Percentiles rank a stretch among this genome's conserved stretches.
Evolutionary conservation across 1,284 basidiomycete genomes (phyloP).

Genomic region (Coniophora puteana): DNA sequence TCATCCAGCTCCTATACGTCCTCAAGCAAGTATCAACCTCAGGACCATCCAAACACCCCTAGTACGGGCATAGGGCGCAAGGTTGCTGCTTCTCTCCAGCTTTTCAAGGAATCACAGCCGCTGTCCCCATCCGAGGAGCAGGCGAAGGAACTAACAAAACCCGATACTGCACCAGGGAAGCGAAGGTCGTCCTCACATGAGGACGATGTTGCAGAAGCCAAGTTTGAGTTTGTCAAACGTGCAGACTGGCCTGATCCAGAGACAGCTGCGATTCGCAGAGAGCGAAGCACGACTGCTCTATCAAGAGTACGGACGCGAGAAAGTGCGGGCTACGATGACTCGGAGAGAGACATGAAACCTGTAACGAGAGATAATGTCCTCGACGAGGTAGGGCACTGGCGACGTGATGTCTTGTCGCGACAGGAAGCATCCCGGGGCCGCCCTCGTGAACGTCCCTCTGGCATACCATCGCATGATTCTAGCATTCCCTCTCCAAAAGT

Average conservation of each 20-base stretch:
- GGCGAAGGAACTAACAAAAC: conserved; percentile 28
- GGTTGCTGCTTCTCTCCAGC: conserved; percentile 72
- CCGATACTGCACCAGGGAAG: conserved; percentile 26
- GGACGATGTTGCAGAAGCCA: conserved; percentile 56
- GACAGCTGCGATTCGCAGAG: conserved; percentile 58
- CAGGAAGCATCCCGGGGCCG: conserved; percentile 54
- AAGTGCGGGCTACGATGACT: conserved; percentile 28
- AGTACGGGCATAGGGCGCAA: conserved; percentile 65
- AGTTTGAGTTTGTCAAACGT: conserved; percentile 77
- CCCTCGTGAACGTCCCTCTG: conserved; percentile 45
- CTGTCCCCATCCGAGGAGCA: conserved; percentile 37
- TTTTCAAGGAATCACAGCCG: conserved; percentile 71
- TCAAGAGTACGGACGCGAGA: conserved; percentile 54
- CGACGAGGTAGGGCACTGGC: conserved; percentile 46
- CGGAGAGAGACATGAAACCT: conserved; percentile 34
- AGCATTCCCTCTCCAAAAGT: conserved; percentile 14
- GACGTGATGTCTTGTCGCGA: conserved; percentile 38
- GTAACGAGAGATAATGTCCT: conserved; percentile 37
- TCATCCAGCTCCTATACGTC: conserved; percentile 43
- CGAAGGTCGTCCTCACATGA: conserved; percentile 45
- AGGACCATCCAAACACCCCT: conserved; percentile 25
- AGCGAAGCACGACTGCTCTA: conserved; percentile 57
- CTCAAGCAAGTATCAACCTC: conserved; percentile 17
- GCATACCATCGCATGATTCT: conserved; percentile 30
- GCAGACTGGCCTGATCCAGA: conserved; percentile 80